Percentiles rank a stretch among this genome's conserved stretches.
Evolutionary conservation across 2,329 filamentous ascomycete species (phyloP).

Genomic region (Pseudophaeomoniella oleicola): DNA sequence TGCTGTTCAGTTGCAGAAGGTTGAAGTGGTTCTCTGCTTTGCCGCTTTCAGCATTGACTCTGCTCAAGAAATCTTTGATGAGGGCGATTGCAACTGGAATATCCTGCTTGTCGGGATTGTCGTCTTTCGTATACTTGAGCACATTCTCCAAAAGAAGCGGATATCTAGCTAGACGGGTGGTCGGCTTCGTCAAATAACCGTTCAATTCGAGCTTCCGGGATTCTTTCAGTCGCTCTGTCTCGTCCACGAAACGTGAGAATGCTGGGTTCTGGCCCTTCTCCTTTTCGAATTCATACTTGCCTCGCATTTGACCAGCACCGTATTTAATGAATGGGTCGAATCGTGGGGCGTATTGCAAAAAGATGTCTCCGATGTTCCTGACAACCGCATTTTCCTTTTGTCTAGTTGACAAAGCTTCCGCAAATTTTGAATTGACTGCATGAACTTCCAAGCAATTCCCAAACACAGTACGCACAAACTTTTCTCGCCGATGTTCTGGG

Average conservation of each 20-base stretch:
- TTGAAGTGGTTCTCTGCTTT: constrained; percentile 98
- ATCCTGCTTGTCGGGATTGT: constrained; percentile 78
- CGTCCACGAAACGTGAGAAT: constrained; percentile 86
- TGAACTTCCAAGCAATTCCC: constrained; percentile 94
- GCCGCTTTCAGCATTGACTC: constrained; percentile 88
- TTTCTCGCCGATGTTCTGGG: constrained; percentile 71
- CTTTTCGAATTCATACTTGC: constrained; percentile 95
- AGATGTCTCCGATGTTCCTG: constrained; percentile 80
- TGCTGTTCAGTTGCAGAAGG: constrained; percentile 76
- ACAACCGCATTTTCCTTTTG: constrained; percentile 88
- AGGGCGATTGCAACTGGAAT: constrained; percentile 76
- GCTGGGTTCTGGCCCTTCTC: constrained; percentile 74
- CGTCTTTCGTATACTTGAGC: constrained; percentile 78
- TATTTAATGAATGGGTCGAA: constrained; percentile 96
- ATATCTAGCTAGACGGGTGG: constrained; percentile 85
- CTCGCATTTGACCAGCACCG: constrained; percentile 87
- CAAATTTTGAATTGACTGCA: constrained; percentile 76
- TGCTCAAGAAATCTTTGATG: constrained; percentile 73
- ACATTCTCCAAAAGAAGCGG: constrained; percentile 84
- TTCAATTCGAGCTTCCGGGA: constrained; percentile 94
- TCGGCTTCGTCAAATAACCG: constrained; percentile 94
- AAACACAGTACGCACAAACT: constrained; percentile 88
- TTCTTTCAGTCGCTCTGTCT: constrained; percentile 90
- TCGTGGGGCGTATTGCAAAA: constrained; percentile 76
- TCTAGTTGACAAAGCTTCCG: constrained; percentile 71